Base-by-base conservation (phyloP, 179 eudicot genomes). In the Beta lomatogona region DNA sequence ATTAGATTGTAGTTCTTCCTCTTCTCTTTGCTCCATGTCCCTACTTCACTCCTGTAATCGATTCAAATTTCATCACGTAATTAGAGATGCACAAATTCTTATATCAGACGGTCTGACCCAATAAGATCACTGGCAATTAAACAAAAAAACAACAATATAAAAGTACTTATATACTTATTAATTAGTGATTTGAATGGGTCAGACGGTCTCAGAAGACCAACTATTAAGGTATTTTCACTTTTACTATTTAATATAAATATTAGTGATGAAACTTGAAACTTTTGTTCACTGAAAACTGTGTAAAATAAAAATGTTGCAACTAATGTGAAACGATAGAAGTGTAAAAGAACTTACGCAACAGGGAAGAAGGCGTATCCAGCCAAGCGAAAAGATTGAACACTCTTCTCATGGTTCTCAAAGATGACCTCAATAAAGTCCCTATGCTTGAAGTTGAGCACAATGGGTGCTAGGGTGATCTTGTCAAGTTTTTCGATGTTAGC, bases 331-430 rank as follows among this genome's bases (percentile, higher is more conserved):
- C 9, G 9, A 48, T 6, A 48, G 52, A 9, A 48, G 52, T 48
- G 41, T 36, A 36, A 19, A 48, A 41, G 3, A 64, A 82, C 91
- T 86, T 87, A 92, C 92, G 87, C 97, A 9, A 92, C 97, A 5
- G 95, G 83, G 85, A 92, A 93, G 92, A 93, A 93, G 9, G 97
- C 80, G 54, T 89, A 92, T 31, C 97, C 97, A 59, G 82, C 81
- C 89, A 93, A 72, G 76, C 92, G 97, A 90, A 90, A 93, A 4
- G 92, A 66, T 63, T 93, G 95, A 16, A 91, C 83, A 10, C 89
- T 85, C 80, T 83, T 89, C 84, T 93, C 95, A 14, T 86, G 92
- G 73, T 93, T 93, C 89, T 93, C 95, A 15, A 93, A 81, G 73
- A 93, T 85, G 83, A 91, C 77, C 88, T 93, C 97, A n/a, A 91